Base-by-base conservation (phyloP, 1,139 yeast genomes). In the Geotrichum phurueaensis region DNA sequence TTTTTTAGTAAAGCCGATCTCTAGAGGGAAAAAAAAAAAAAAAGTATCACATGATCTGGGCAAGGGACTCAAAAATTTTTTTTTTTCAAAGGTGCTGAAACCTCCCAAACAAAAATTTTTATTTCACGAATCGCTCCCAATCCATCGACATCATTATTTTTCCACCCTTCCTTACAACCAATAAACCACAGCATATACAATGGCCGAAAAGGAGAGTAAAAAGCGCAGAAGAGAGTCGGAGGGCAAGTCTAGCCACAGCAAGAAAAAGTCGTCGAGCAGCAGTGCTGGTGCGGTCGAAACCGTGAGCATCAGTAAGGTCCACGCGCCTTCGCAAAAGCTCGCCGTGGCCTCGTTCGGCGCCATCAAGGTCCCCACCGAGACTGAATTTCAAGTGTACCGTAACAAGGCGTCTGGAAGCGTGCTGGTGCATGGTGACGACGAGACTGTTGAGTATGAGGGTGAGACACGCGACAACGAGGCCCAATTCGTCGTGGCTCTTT, bases 351-450 rank as follows among this genome's bases (percentile, higher is more conserved):
- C 89, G 68, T 87, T 90, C 78, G 88, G 88, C 68, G 96, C 96
- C 3, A 78, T 88, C 58, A 75, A 79, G 23, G 81, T 86, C 13
- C 86, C 95, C 45, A 72, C 75, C 15, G 78, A 81, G 22, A 82
- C 89, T 7, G 73, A 76, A 50, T 88, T 92, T 69, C 84, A 86
- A 50, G 76, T 89, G 49, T 89, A 82, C 73, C 31, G 47, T 33
- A 59, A 83, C 68, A 76, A 76, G 60, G 71, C 76, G 15, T 76
- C 78, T 25, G 71, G 72, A 9, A 75, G 77, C 53, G 75, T 73
- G 60, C 73, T 87, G 39, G 69, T 89, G 57, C 96, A 89, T 70
- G 98, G 97, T 50, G 96, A 91, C 73, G 50, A 53, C n/a, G 84
- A 81, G 1, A 80, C 82, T 39, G 77, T 92, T 62, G 92, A 85